Evolutionary conservation across 2,329 filamentous ascomycete species (phyloP), one percentile per base, ranked within the genome.

Genomic region (Stagonosporopsis vannaccii): DNA sequence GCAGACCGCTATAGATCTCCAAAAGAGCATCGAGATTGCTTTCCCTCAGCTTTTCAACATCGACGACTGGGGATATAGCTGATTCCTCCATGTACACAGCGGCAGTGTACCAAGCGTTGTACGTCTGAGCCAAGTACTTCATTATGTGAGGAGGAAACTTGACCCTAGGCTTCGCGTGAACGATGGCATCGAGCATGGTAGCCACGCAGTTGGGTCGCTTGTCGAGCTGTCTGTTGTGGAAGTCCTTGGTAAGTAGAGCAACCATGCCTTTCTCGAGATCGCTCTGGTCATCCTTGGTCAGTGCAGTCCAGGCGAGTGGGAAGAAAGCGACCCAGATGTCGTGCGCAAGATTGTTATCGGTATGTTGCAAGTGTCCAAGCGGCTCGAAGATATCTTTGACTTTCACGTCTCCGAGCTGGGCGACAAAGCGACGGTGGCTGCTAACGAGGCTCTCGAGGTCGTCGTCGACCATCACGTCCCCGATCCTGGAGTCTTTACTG

Each of bases 31-130:
- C 95, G 5, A 98, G 84, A 64, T 96, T 98, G 78, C 94, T 98
- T 75, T 99, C 96, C 28, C 92, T 85, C 19, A 97, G 90, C 40
- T 86, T 87, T 1, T 90, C 81, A 1, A 93, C 96, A 67, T 98
- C 93, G 36, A 92, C 86, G 22, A 92, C 85, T 0, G 95, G 93
- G 47, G 87, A 87, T 69, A 97, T 89, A 8, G 92, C 92, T 25
- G 90, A 87, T 55, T 96, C 92, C 75, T 99, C 95, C 60, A 99
- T 86, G 68, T 95, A 93, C 13, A 90, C 88, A 20, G 96, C 84
- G 13, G 91, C 91, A n/a, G 92, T 93, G 73, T 99, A 99, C 96
- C 95, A 99, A 0, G 90, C 91, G 75, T 97, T 93, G 72, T 96
- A 99, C 0, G 92, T 97, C 74, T 91, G 91, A 19, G 92, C 94